phyloP scores from a whole-genome alignment of 352 stramenopile species.

The Pythium phragmitis region DNA sequence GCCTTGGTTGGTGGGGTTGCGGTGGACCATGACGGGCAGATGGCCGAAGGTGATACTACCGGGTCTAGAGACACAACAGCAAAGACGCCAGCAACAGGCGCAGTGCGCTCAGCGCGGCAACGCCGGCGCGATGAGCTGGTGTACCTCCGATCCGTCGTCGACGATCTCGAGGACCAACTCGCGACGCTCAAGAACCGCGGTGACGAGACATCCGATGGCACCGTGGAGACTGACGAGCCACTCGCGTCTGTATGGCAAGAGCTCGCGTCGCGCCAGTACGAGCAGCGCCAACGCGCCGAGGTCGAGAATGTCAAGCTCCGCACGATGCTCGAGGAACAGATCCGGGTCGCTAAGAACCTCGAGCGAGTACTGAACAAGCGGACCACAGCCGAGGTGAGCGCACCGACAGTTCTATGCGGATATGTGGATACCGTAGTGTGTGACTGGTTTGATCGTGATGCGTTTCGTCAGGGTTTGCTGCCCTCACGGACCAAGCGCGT shows the following conservation, averaged over 20 bases:
- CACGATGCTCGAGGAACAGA: constrained; percentile 52
- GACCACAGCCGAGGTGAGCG: constrained; percentile 10
- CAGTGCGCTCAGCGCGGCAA: background rate
- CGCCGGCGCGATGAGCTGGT: constrained; percentile 15
- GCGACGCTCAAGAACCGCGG: constrained; percentile 5
- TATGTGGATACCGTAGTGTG: too few species aligned
- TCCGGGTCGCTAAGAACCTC: constrained; percentile 42
- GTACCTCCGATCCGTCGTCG: constrained; percentile 13
- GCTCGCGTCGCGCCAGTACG: constrained; percentile 23
- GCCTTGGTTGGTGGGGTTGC: background rate
- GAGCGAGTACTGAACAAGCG: constrained; percentile 21
- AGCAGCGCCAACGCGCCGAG: constrained; percentile 36
- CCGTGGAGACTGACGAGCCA: too few species aligned
- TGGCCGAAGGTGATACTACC: too few species aligned
- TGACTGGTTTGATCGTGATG: background rate
- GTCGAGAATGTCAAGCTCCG: constrained; percentile 62
- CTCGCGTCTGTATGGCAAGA: constrained; percentile 18
- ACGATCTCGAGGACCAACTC: constrained; percentile 11
- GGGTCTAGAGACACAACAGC: too few species aligned
- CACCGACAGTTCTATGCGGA: background rate
- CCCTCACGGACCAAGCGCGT: constrained; percentile 9
- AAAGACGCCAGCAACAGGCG: background rate
- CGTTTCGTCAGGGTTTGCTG: background rate
- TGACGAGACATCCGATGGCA: background rate
- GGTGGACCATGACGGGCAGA: too few species aligned